Evolutionary conservation across 1,284 basidiomycete species (phyloP).

Genomic region (Ustilago tritici): DNA sequence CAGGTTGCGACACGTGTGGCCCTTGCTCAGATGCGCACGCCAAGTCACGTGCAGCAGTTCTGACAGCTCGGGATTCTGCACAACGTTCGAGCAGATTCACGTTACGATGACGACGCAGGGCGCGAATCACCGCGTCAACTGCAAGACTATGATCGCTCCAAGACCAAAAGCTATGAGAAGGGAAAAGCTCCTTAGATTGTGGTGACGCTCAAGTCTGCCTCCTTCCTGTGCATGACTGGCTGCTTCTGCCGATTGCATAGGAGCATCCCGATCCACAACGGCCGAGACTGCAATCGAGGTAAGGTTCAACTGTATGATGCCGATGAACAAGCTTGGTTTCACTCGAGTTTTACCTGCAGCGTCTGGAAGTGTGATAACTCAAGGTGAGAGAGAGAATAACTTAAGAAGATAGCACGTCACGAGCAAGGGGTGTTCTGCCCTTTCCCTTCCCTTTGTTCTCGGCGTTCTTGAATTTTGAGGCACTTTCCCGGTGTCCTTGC

Average conservation of each 20-base stretch:
- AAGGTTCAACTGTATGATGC: neutral
- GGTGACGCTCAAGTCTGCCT: neutral
- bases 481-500: slow-evolving; percentile 2
- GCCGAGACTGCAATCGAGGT: neutral
- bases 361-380: neutral
- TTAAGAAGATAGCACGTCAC: neutral
- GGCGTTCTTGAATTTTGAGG: slow-evolving; percentile 7
- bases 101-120: slow-evolving; percentile 15
- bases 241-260: neutral
- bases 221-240: too few relatives aligned
- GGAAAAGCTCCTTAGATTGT: too few relatives aligned
- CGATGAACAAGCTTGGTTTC: neutral
- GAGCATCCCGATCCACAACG: neutral
- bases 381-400: neutral
- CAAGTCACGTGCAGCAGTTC: too few relatives aligned
- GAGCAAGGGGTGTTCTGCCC: neutral
- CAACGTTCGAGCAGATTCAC: neutral
- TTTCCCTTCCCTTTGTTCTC: slow-evolving; percentile 13
- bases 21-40: too few relatives aligned
- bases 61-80: slow-evolving; percentile 16
- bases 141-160: neutral
- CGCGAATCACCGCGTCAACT: neutral
- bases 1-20: too few relatives aligned
- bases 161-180: neutral
- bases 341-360: neutral